Evolutionary conservation across 345 rosid species (phyloP), one percentile per base, ranked within the genome.

Genomic region (Kandelia obovata): DNA sequence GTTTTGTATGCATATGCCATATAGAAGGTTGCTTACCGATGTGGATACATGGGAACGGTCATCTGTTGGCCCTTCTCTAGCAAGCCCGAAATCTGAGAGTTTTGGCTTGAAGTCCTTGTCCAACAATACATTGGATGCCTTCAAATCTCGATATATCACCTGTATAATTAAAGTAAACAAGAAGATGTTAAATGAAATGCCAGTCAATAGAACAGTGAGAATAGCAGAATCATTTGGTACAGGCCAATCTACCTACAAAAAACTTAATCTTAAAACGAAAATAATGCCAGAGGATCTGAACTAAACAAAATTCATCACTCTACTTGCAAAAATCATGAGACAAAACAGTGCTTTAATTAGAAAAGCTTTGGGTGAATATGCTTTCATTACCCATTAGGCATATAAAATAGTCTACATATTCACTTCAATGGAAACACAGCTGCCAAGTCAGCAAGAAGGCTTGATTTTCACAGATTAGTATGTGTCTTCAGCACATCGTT

Each of bases 81-180:
- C 97, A 71, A 95, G 89, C 53, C 99, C 99, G 49, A 95, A 95
- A 73, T 95, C 99, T 1, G 99, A 95, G 68, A 95, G 81, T 75
- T 95, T 92, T 5, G 96, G 79, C 61, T 73, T 79, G 15, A 88
- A 87, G 30, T 78, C 77, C 58, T 79, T 80, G 9, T 92, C 90
- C 80, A 95, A 70, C 21, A 95, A 93, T 75, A 95, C 96, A 58
- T 95, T 95, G 20, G 99, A 86, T 66, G 92, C 64, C 71, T 95
- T 95, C 78, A 92, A 92, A 74, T 95, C 99, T 65, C 99, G 85
- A 72, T 86, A 95, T 80, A 95, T 95, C 30, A 95, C 91, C 99
- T 95, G 61, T 56, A 62, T 51, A 75, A 30, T 64, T 8, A 52
- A 21, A 61, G 55, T 26, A 60, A 32, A 34, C 32, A 63, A 46